Evolutionary conservation across 257 asterid genomes (phyloP).

Genomic region (Handroanthus guayacan): DNA sequence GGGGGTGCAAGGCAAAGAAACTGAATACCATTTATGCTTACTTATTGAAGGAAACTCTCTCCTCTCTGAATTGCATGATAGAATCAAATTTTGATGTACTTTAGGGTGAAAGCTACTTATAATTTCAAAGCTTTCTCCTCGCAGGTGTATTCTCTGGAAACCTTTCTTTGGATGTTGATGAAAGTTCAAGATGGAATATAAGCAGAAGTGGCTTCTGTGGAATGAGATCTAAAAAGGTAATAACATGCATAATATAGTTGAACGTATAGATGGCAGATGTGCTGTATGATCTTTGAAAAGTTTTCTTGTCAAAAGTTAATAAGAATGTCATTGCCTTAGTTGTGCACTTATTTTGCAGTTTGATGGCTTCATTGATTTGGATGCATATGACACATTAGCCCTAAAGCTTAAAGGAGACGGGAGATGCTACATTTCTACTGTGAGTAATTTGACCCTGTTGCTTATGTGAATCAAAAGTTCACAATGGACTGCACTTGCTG

Average conservation of each 20-base stretch:
- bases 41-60: neutral
- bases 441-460: conserved; percentile 53
- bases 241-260: conserved; percentile 2
- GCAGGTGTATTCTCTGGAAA: conserved; percentile 90
- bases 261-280: neutral
- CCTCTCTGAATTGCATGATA: conserved; percentile 11
- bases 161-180: conserved; percentile 80
- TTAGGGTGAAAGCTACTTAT: conserved; percentile 17
- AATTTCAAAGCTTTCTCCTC: conserved; percentile 20
- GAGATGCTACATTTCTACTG: conserved; percentile 95
- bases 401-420: conserved; percentile 93
- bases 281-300: neutral
- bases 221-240: conserved; percentile 93
- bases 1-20: conserved; percentile 1
- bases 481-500: conserved; percentile 26
- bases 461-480: conserved; percentile 24
- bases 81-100: neutral
- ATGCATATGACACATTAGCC: conserved; percentile 80
- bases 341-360: conserved; percentile 59
- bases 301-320: conserved; percentile 14
- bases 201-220: conserved; percentile 96
- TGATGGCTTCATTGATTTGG: conserved; percentile 95
- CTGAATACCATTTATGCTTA: neutral
- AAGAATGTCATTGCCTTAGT: conserved; percentile 7
- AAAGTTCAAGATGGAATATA: conserved; percentile 83